These are phyloP conservation scores for Pyracantha coccinea DNA, from an alignment of 331 rosid genomes.

Conservation along the genomic window DNA sequence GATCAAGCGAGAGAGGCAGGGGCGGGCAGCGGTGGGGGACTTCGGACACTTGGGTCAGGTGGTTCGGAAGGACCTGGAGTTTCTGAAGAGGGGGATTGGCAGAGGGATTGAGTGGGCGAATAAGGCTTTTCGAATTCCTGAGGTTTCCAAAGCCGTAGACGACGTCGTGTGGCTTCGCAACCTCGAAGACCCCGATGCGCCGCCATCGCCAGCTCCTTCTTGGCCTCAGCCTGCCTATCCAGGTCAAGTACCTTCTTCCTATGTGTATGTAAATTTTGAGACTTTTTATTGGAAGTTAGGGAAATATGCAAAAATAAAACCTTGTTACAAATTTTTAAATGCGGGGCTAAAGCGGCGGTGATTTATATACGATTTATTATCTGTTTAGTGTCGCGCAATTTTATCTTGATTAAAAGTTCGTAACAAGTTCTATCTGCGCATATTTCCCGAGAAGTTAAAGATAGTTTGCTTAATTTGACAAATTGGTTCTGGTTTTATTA, in stretches of 20 bases:
- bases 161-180: constrained; percentile 70
- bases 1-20: constrained; percentile 19
- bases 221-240: constrained; percentile 84
- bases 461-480: not conserved
- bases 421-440: too few relatives aligned
- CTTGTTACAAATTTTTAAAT: too few relatives aligned
- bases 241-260: constrained; percentile 31
- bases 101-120: constrained; percentile 68
- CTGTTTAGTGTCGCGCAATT: too few relatives aligned
- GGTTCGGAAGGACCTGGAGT: constrained; percentile 66
- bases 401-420: too few relatives aligned
- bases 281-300: not conserved
- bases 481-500: not conserved
- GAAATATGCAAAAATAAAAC: too few relatives aligned
- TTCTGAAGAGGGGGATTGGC: constrained; percentile 45
- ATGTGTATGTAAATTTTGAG: not conserved
- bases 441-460: too few relatives aligned
- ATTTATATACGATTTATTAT: too few relatives aligned
- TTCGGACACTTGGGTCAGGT: constrained; percentile 54
- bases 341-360: too few relatives aligned
- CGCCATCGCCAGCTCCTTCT: constrained; percentile 33
- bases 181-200: constrained; percentile 63
- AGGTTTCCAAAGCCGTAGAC: constrained; percentile 49
- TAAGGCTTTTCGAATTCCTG: constrained; percentile 53
- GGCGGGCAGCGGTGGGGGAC: constrained; percentile 41